Evolutionary conservation across 2,329 filamentous ascomycete genomes (phyloP).

Genomic region (Ceratocystis harringtonii): DNA sequence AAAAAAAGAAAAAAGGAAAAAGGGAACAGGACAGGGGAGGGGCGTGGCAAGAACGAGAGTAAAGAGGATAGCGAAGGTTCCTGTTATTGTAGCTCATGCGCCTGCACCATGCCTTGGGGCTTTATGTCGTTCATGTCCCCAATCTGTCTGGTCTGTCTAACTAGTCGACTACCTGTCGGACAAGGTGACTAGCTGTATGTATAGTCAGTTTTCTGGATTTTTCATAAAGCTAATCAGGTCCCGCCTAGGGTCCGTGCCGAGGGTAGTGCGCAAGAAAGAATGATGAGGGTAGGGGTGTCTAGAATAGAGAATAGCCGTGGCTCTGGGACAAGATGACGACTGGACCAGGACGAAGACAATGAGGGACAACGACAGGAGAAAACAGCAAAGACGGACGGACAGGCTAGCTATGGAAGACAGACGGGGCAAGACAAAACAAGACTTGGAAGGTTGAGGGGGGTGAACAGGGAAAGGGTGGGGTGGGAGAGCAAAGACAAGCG

Average conservation of each 20-base stretch:
- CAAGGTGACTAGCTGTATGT: not conserved
- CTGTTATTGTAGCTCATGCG: not conserved
- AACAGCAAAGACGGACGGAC: not conserved
- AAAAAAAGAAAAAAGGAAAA: not conserved
- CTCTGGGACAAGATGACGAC: constrained; percentile 5
- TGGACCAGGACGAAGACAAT: not conserved
- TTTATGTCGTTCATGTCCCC: not conserved
- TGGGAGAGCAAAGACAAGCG: not conserved
- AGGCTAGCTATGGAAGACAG: not conserved
- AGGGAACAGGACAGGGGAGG: not conserved
- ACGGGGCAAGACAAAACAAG: not conserved
- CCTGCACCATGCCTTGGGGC: not conserved
- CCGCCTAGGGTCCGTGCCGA: not conserved
- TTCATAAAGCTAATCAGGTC: not conserved
- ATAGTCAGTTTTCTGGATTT: not conserved
- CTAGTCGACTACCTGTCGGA: not conserved
- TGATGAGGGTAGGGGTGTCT: not conserved
- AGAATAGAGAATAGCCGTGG: not conserved
- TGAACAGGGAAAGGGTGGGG: not conserved
- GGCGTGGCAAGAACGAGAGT: not conserved
- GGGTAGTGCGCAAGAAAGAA: not conserved
- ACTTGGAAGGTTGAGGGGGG: not conserved
- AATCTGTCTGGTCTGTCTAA: not conserved
- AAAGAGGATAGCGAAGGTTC: not conserved
- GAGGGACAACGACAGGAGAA: not conserved